These are phyloP conservation scores for Verticillium klebahnii DNA, from an alignment of 2,329 filamentous ascomycete genomes.

Conservation along the genomic window DNA sequence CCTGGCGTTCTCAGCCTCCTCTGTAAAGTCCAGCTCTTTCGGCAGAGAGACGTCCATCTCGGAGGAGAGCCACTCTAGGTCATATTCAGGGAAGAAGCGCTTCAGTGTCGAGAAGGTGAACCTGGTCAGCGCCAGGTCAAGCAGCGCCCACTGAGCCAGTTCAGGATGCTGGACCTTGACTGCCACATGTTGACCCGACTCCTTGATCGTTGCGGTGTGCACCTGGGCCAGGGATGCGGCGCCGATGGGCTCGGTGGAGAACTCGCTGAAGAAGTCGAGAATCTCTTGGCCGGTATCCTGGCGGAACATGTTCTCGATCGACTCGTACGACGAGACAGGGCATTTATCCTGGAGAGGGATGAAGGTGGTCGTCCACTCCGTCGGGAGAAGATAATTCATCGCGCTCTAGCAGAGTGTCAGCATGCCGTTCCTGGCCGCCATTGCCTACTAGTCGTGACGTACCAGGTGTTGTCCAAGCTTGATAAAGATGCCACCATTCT, in stretches of 20 bases:
- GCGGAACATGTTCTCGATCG: slow-evolving; percentile 81
- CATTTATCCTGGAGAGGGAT: slow-evolving; percentile 95
- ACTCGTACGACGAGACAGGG: slow-evolving; percentile 83
- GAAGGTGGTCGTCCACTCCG: slow-evolving; percentile 93
- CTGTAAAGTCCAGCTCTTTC: slow-evolving; percentile 83
- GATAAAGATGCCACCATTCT: slow-evolving; percentile 97
- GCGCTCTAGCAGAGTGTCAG: slow-evolving; percentile 58
- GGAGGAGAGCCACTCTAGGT: slow-evolving; percentile 88
- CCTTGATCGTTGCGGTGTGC: slow-evolving; percentile 78
- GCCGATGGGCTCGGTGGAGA: slow-evolving; percentile 75
- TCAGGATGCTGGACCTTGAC: slow-evolving; percentile 96
- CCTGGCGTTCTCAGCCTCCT: slow-evolving; percentile 79
- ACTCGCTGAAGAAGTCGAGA: slow-evolving; percentile 80
- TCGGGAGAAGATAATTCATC: slow-evolving; percentile 88
- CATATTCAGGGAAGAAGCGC: slow-evolving; percentile 94
- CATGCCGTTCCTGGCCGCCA: not conserved
- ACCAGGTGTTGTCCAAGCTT: slow-evolving; percentile 93
- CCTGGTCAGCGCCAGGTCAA: slow-evolving; percentile 80
- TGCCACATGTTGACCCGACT: slow-evolving; percentile 79
- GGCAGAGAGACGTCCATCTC: slow-evolving; percentile 92
- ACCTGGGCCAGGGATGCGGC: slow-evolving; percentile 94
- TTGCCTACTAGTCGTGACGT: slow-evolving; percentile 16
- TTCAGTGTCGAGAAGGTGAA: slow-evolving; percentile 90
- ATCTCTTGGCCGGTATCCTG: slow-evolving; percentile 76
- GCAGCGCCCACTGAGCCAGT: slow-evolving; percentile 81